Conservation (phyloP, 208 protist species). For the Naegleria fowleri region DNA sequence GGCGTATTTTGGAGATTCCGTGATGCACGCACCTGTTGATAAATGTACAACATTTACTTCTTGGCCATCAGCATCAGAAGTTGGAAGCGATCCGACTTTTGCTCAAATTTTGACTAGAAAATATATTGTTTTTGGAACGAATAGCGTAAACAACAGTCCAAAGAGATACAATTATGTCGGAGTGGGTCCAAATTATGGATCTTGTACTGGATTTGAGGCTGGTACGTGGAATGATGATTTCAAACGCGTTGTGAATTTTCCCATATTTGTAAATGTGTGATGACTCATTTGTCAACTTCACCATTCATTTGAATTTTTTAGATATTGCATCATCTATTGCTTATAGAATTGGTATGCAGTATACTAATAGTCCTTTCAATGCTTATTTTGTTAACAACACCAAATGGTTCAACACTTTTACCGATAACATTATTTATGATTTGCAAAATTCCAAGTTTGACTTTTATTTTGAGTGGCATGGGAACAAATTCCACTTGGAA, state of each 20-base stretch:
- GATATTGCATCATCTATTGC: neutral
- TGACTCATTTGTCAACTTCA: too few relatives aligned
- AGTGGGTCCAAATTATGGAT: neutral
- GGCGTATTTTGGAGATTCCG: neutral
- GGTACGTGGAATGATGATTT: neutral
- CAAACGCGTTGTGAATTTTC: neutral
- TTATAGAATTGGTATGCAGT: neutral
- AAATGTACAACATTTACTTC: neutral
- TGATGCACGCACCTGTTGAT: neutral
- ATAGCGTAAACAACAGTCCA: neutral
- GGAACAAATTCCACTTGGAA: neutral
- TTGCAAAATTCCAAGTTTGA: neutral
- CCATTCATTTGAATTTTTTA: neutral
- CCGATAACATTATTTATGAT: neutral
- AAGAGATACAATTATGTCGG: neutral
- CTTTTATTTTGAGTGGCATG: neutral
- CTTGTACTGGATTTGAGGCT: neutral
- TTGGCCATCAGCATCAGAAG: neutral
- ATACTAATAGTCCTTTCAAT: neutral
- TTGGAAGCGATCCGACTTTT: neutral
- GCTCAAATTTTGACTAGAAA: neutral
- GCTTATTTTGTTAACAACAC: neutral
- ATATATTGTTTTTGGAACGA: neutral
- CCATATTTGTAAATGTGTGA: too few relatives aligned
- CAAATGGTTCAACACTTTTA: neutral